Percentiles rank a stretch among this genome's conserved stretches.
Evolutionary conservation across 2,329 filamentous ascomycete species (phyloP).

Genomic region (Colletotrichum sp.): DNA sequence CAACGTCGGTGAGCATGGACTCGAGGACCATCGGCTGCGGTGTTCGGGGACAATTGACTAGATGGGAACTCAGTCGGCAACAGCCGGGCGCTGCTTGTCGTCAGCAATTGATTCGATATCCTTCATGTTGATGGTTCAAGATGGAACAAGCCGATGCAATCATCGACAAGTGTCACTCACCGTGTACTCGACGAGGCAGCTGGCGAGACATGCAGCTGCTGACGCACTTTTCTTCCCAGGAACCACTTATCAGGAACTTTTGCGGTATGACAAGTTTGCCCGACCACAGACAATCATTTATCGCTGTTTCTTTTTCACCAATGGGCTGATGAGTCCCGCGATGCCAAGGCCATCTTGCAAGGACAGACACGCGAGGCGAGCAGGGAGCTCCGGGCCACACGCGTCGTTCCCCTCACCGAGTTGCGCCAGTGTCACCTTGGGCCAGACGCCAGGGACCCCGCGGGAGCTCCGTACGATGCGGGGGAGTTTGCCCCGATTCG

Average conservation of each 20-base stretch:
- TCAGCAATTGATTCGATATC: background rate
- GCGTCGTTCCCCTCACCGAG: background rate
- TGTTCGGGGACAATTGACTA: background rate
- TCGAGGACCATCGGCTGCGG: background rate
- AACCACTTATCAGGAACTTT: background rate
- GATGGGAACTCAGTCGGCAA: background rate
- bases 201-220: background rate
- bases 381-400: background rate
- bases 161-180: accelerated
- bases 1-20: background rate
- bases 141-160: background rate
- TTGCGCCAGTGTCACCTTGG: background rate
- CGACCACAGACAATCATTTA: background rate
- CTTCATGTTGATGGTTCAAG: background rate
- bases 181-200: background rate
- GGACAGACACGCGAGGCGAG: background rate
- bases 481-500: background rate
- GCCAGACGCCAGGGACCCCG: background rate
- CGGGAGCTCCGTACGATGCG: background rate
- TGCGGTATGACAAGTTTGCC: background rate
- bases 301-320: background rate
- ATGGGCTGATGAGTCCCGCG: background rate
- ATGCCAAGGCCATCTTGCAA: conserved; percentile 1
- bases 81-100: background rate
- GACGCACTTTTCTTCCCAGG: background rate